Conservation (phyloP, 257 asterid species). For the Asclepias syriaca region DNA sequence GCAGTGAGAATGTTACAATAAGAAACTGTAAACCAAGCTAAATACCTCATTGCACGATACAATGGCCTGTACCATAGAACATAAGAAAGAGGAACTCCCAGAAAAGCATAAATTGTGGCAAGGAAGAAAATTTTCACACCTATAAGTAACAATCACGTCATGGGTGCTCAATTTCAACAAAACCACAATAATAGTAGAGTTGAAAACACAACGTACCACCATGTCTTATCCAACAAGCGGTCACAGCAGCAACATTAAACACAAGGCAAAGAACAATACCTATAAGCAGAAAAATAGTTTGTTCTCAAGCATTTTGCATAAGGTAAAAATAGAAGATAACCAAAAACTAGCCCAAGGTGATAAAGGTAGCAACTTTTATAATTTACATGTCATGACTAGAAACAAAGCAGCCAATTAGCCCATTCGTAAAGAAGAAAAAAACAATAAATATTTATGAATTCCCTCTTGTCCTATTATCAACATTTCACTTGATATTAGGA, state of each 20-base stretch:
- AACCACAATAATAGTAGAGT: neutral
- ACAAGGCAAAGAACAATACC: slow-evolving; percentile 89
- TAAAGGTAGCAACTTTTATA: neutral
- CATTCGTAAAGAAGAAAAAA: neutral
- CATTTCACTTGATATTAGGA: neutral
- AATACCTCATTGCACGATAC: slow-evolving; percentile 88
- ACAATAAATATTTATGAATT: neutral
- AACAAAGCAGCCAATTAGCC: neutral
- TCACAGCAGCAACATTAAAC: slow-evolving; percentile 76
- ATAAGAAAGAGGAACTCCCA: slow-evolving; percentile 85
- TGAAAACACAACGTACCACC: slow-evolving; percentile 55
- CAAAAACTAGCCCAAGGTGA: neutral
- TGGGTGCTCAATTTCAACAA: slow-evolving; percentile 6
- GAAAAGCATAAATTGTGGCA: slow-evolving; percentile 75
- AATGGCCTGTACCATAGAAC: slow-evolving; percentile 94
- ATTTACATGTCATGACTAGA: neutral
- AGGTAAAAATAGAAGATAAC: neutral
- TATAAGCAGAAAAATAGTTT: slow-evolving; percentile 24
- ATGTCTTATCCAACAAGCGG: slow-evolving; percentile 86
- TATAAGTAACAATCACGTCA: slow-evolving; percentile 29
- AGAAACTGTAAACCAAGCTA: slow-evolving; percentile 1
- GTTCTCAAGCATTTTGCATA: neutral
- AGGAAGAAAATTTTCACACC: slow-evolving; percentile 91
- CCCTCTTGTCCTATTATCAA: neutral
- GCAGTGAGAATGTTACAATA: neutral